These are phyloP conservation scores for Coniella vitis DNA, from an alignment of 2,329 filamentous ascomycete species.

Conservation along the genomic window DNA sequence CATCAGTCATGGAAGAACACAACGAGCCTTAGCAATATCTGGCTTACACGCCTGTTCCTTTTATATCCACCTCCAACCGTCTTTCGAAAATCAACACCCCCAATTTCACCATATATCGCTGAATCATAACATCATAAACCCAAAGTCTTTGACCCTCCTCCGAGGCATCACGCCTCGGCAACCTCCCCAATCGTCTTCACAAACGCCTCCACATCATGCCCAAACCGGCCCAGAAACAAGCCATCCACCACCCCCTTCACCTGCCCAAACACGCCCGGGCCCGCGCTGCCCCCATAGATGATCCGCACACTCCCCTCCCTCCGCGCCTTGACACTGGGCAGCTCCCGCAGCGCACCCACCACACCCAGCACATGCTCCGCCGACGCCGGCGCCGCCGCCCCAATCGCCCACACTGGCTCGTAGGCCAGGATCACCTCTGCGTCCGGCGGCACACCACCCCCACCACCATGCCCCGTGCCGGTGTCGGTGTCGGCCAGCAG, in stretches of 20 bases:
- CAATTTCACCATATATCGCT: no score
- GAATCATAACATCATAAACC: no score
- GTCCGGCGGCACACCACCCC: constrained; percentile 48
- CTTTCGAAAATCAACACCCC: no score
- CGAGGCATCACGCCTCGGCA: constrained; percentile 32
- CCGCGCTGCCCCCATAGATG: constrained; percentile 77
- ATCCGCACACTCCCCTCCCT: constrained; percentile 54
- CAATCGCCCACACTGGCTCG: constrained; percentile 87
- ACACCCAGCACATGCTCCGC: constrained; percentile 68
- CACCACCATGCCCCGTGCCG: no score
- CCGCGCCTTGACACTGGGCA: constrained; percentile 44
- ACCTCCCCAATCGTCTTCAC: constrained; percentile 68
- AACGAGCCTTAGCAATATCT: no score
- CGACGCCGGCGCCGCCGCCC: constrained; percentile 62
- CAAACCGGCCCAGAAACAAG: constrained; percentile 75
- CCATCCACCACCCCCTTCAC: constrained; percentile 68
- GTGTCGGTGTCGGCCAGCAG: constrained; percentile 34
- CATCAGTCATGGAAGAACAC: no score
- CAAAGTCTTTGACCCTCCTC: no score
- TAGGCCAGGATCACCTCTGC: constrained; percentile 74
- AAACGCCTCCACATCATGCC: constrained; percentile 67
- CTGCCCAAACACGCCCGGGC: constrained; percentile 65
- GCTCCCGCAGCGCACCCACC: constrained; percentile 52
- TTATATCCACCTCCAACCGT: no score
- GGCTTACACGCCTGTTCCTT: no score